These are phyloP conservation scores for Zasmidium citrigriseum DNA, from an alignment of 2,329 filamentous ascomycete genomes.

Conservation along the genomic window DNA sequence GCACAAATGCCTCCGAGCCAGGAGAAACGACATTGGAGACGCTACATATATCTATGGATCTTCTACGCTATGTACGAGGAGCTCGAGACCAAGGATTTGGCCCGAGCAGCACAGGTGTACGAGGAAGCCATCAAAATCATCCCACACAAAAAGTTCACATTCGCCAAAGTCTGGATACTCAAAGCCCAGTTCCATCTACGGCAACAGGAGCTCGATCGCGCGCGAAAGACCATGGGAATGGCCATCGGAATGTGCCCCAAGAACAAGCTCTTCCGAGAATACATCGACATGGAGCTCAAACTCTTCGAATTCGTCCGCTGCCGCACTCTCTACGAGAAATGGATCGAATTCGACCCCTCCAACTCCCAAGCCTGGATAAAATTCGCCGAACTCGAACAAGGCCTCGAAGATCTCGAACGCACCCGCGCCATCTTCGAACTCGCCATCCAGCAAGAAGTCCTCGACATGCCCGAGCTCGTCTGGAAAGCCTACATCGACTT, in stretches of 20 bases:
- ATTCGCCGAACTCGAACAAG: slow-evolving; percentile 90
- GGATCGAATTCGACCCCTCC: slow-evolving; percentile 85
- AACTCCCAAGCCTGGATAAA: slow-evolving; percentile 96
- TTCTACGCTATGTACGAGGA: slow-evolving; percentile 98
- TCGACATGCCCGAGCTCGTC: slow-evolving; percentile 96
- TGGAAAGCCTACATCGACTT: slow-evolving; percentile 99
- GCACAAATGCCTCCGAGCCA: slow-evolving; percentile 92
- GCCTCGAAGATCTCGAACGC: slow-evolving; percentile 84
- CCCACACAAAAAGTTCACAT: slow-evolving; percentile 96
- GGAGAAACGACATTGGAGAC: slow-evolving; percentile 94
- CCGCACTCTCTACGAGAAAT: slow-evolving; percentile 89
- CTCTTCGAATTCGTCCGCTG: slow-evolving; percentile 93
- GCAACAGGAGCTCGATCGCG: slow-evolving; percentile 75
- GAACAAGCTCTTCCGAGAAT: slow-evolving; percentile 90
- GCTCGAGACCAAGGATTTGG: slow-evolving; percentile 74
- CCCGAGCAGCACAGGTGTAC: slow-evolving; percentile 86
- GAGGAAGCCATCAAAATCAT: slow-evolving; percentile 82
- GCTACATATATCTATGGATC: slow-evolving; percentile 97
- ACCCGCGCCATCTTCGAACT: slow-evolving; percentile 90
- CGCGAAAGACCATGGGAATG: slow-evolving; percentile 84
- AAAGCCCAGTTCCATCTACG: slow-evolving; percentile 93
- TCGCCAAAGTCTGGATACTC: slow-evolving; percentile 93
- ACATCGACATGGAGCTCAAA: slow-evolving; percentile 89
- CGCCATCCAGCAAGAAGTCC: slow-evolving; percentile 74
- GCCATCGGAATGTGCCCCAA: slow-evolving; percentile 95